A percentile compares a stretch with the other conserved stretches of the same genome.
Evolutionary conservation across 257 asterid genomes (phyloP).

Genomic region (Penstemon eatonii): DNA sequence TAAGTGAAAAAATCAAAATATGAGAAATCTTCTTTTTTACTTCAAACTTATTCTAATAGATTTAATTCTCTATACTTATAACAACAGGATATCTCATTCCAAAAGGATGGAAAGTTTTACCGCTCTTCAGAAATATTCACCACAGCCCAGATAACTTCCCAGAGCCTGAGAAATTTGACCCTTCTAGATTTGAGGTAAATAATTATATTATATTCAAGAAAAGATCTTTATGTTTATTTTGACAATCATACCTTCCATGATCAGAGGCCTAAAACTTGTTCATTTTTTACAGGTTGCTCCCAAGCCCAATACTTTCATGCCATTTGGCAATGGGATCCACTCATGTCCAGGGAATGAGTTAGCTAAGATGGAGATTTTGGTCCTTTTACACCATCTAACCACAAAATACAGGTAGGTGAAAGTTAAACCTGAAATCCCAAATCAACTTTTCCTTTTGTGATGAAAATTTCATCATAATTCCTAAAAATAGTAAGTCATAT

Average conservation of each 20-base stretch:
- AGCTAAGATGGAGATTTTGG: constrained; percentile 89
- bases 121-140: constrained; percentile 88
- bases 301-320: constrained; percentile 90
- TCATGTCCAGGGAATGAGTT: constrained; percentile 94
- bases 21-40: neutral
- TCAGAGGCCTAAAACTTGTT: constrained; percentile 1
- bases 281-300: constrained; percentile 56
- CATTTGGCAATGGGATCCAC: constrained; percentile 94
- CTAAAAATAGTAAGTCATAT: constrained; percentile 36
- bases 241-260: neutral
- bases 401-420: constrained; percentile 81
- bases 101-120: constrained; percentile 96
- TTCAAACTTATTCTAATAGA: neutral
- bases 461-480: neutral
- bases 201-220: neutral
- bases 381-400: constrained; percentile 84
- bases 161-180: constrained; percentile 95
- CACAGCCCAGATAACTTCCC: constrained; percentile 84
- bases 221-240: too few relatives aligned
- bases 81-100: constrained; percentile 77
- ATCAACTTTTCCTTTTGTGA: neutral
- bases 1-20: constrained; percentile 30
- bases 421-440: constrained; percentile 10
- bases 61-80: neutral
- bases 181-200: constrained; percentile 95